A percentile compares a stretch with the other conserved stretches of the same genome.
Conservation (phyloP, 1,284 basidiomycete species). For the Ceratobasidium papillatum region DNA sequence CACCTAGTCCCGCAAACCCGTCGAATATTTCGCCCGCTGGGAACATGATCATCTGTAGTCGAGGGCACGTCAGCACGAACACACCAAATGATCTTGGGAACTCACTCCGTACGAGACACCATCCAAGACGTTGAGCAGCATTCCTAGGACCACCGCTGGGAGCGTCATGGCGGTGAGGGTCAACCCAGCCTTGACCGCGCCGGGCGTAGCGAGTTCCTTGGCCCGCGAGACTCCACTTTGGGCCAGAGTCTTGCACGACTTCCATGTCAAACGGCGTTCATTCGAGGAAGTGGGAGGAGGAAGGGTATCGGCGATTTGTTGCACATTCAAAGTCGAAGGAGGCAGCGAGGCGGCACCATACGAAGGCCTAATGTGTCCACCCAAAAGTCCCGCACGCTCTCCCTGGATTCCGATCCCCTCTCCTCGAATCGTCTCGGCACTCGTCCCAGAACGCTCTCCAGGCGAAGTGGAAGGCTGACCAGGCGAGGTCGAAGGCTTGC, state of each 20-base stretch:
- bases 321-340: background rate
- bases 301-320: background rate
- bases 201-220: background rate
- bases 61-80: background rate
- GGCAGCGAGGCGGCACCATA: conserved; percentile 2
- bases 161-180: conserved; percentile 49
- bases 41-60: conserved; percentile 82
- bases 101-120: conserved; percentile 81
- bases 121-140: conserved; percentile 91
- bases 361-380: background rate
- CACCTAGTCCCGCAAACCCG: conserved; percentile 85
- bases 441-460: background rate
- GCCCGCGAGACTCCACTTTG: background rate
- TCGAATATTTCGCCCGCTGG: conserved; percentile 84
- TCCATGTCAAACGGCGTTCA: background rate
- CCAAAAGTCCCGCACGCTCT: conserved; percentile 8
- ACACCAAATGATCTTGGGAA: conserved; percentile 36
- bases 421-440: background rate
- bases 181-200: conserved; percentile 8
- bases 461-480: background rate
- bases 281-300: background rate
- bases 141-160: conserved; percentile 88
- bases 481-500: background rate
- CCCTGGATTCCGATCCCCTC: background rate
- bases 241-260: background rate